A percentile compares a stretch with the other conserved stretches of the same genome.
These are phyloP conservation scores for Colletotrichum sublineola DNA, from an alignment of 2,329 filamentous ascomycete genomes.

Conservation along the genomic window DNA sequence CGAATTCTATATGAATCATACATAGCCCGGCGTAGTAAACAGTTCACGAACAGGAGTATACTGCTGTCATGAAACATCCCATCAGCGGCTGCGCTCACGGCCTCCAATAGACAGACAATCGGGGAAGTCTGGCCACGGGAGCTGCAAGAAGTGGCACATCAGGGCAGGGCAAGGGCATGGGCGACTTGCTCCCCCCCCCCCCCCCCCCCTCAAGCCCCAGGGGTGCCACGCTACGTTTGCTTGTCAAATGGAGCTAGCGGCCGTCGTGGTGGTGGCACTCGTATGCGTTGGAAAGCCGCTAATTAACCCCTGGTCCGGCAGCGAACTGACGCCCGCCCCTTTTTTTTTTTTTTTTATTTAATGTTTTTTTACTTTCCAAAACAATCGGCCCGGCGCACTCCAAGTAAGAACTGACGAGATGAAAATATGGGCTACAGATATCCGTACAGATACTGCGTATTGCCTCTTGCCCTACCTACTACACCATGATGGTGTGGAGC, in stretches of 20 bases:
- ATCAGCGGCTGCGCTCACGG: not conserved
- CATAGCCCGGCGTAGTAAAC: slow-evolving; percentile 26
- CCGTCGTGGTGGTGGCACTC: not conserved
- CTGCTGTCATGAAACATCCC: not conserved
- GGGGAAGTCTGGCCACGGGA: not conserved
- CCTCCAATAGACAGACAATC: not conserved
- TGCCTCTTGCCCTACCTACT: no score
- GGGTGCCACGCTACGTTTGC: slow-evolving; percentile 35
- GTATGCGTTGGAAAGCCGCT: not conserved
- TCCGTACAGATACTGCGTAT: no score
- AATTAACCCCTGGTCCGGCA: not conserved
- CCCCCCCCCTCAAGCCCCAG: slow-evolving; percentile 25
- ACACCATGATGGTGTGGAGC: no score
- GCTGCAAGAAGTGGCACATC: not conserved
- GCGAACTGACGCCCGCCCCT: slow-evolving; percentile 7
- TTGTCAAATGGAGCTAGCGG: slow-evolving; percentile 17
- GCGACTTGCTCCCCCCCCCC: slow-evolving; percentile 29
- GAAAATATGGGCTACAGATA: slow-evolving; percentile 24
- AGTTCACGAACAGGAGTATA: not conserved
- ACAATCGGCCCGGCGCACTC: slow-evolving; percentile 9
- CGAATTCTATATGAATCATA: slow-evolving; percentile 21
- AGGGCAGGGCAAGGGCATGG: not conserved
- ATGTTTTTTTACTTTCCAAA: not conserved
- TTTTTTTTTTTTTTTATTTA: not conserved
- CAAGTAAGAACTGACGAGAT: slow-evolving; percentile 26